These are phyloP conservation scores for Nepenthes mirabilis DNA, from an alignment of 148 eudicot genomes.

Conservation along the genomic window DNA sequence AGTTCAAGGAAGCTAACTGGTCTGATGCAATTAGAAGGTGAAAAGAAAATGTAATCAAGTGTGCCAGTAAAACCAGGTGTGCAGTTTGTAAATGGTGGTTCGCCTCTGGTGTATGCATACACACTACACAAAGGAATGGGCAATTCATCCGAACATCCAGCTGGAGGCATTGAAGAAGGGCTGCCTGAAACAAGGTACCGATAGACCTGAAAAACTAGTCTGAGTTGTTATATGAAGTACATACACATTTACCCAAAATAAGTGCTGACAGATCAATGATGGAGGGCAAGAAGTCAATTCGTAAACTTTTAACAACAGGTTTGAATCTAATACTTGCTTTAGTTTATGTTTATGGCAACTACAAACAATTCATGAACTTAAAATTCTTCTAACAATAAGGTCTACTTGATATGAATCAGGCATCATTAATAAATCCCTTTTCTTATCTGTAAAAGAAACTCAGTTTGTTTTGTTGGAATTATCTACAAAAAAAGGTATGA, in stretches of 20 bases:
- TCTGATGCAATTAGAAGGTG: slow-evolving; percentile 35
- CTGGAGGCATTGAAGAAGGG: slow-evolving; percentile 11
- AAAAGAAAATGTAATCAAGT: slow-evolving; percentile 72
- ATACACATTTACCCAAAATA: too few relatives aligned
- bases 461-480: too few relatives aligned
- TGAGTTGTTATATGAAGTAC: neutral
- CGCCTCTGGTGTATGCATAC: slow-evolving; percentile 60
- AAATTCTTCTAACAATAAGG: too few relatives aligned
- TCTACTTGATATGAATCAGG: too few relatives aligned
- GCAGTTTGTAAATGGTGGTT: slow-evolving; percentile 82
- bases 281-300: too few relatives aligned
- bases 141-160: slow-evolving; percentile 32
- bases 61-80: slow-evolving; percentile 90
- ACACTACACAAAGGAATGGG: slow-evolving; percentile 57
- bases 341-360: too few relatives aligned
- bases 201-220: slow-evolving; percentile 54
- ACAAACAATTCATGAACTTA: neutral
- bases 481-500: too few relatives aligned
- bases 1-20: slow-evolving; percentile 73
- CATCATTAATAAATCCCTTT: too few relatives aligned
- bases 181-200: slow-evolving; percentile 59
- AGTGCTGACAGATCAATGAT: too few relatives aligned
- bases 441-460: too few relatives aligned
- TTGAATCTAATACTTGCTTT: too few relatives aligned
- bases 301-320: neutral